Percentiles rank a stretch among this genome's conserved stretches.
Evolutionary conservation across 2,329 filamentous ascomycete genomes (phyloP).

Genomic region (Fusarium algeriense): DNA sequence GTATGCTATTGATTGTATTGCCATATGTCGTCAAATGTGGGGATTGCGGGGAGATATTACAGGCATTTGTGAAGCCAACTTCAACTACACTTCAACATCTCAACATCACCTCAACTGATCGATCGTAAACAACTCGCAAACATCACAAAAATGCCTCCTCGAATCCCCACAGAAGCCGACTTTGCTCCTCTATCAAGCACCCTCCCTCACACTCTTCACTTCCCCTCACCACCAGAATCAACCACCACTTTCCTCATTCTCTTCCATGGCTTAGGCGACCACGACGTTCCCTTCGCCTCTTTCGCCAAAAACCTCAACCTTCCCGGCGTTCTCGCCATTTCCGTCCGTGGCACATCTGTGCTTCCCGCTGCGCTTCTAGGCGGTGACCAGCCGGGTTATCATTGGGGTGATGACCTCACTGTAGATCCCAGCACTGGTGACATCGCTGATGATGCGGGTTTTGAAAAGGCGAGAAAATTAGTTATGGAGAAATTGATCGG

Average conservation of each 20-base stretch:
- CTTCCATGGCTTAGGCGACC: constrained; percentile 87
- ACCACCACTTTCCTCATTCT: constrained; percentile 83
- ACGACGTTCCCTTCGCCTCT: constrained; percentile 73
- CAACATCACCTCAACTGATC: not conserved
- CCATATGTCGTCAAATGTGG: not conserved
- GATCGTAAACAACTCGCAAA: not conserved
- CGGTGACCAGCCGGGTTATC: constrained; percentile 55
- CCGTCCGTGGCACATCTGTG: constrained; percentile 76
- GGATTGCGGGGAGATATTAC: not conserved
- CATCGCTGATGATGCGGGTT: constrained; percentile 73
- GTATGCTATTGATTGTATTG: not conserved
- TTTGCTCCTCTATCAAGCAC: constrained; percentile 56
- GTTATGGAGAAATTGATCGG: constrained; percentile 65
- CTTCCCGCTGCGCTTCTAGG: constrained; percentile 75
- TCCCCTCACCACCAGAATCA: constrained; percentile 67
- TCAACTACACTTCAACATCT: not conserved
- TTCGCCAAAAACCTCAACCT: constrained; percentile 78
- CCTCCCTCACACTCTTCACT: constrained; percentile 59
- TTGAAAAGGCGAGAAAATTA: constrained; percentile 60
- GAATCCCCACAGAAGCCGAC: constrained; percentile 64
- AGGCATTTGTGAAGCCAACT: not conserved
- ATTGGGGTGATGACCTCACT: constrained; percentile 77
- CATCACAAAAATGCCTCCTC: constrained; percentile 56
- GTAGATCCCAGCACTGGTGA: constrained; percentile 64
- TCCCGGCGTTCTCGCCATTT: constrained; percentile 81